Percentiles rank a stretch among this genome's conserved stretches.
These are phyloP conservation scores for Pharus latifolius DNA, from an alignment of 176 grass and related monocot species.

Conservation along the genomic window DNA sequence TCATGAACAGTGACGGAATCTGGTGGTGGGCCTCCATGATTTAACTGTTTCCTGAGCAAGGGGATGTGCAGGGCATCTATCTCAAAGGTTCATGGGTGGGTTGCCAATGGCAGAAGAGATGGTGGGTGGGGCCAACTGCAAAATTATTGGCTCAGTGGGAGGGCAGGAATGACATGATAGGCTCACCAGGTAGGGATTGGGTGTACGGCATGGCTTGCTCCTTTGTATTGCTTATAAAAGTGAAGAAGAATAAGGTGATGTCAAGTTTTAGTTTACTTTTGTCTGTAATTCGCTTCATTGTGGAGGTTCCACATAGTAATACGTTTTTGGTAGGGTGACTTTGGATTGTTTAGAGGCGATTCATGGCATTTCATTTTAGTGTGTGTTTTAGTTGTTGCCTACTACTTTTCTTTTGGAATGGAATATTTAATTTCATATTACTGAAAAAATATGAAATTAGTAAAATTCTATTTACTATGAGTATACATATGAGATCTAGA, in stretches of 20 bases:
- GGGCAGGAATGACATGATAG: conserved; percentile 15
- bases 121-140: background rate
- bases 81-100: conserved; percentile 6
- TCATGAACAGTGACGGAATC: conserved; percentile 9
- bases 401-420: too few relatives aligned
- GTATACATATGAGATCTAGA: too few relatives aligned
- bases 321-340: too few relatives aligned
- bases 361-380: too few relatives aligned
- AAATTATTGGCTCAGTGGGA: conserved; percentile 18
- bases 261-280: too few relatives aligned
- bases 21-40: conserved; percentile 9
- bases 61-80: background rate
- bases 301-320: too few relatives aligned
- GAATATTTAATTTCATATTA: too few relatives aligned
- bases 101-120: conserved; percentile 16
- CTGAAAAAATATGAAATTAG: too few relatives aligned
- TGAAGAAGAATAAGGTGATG: background rate
- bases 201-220: background rate
- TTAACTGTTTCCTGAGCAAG: background rate
- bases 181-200: conserved; percentile 17
- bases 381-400: too few relatives aligned
- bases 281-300: too few relatives aligned
- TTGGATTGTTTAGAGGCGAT: too few relatives aligned
- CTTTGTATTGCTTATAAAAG: background rate
- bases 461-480: too few relatives aligned